Base-by-base conservation (phyloP, 2,329 filamentous ascomycete genomes). In the Alternaria solani region DNA sequence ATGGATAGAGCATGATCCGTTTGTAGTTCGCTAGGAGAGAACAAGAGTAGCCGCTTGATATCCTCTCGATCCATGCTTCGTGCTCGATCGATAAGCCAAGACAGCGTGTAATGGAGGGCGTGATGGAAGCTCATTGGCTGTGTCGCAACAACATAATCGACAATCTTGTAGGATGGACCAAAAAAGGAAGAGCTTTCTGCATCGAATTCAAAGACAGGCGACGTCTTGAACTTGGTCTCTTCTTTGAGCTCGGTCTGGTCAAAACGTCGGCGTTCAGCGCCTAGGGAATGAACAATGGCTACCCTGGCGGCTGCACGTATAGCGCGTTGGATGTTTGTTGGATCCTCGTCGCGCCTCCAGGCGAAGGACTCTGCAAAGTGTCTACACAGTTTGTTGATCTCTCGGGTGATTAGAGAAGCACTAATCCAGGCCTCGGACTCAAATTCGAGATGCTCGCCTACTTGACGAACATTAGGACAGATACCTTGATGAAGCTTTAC, bases 351-450 rank as follows among this genome's bases (percentile, higher is more conserved):
- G 32, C 86, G 84, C 42, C 86, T 86, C 73, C 89, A 87, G 51
- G 88, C 87, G 83, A 97, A 99, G 0, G 95, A 89, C 69, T 96
- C 92, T 0, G 93, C 89, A 59, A 98, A 90, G 71, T 95, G 91
- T 64, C 94, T 87, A 73, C 94, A 97, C 38, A 98, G 86, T 55
- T 92, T 89, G 75, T 98, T 98, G 77, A 99, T 94, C 77, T 99
- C 94, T 51, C 94, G 87, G 51, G 95, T 97, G 59, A 99, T 91
- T 51, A 98, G 85, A 7, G 94, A 97, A 4, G 95, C 94, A 59
- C 92, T 96, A 54, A 99, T 98, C 95, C 95, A 99, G 20, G 93
- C 91, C 79, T 99, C 96, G 2, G 94, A 96, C 79, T 99, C 95
- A 74, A 98, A 99, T 78, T 99, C 96, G 32, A 99, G 92, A 76